A percentile compares a stretch with the other conserved stretches of the same genome.
Evolutionary conservation across 2,329 filamentous ascomycete species (phyloP).

Genomic region (Trichoderma koningiopsis): DNA sequence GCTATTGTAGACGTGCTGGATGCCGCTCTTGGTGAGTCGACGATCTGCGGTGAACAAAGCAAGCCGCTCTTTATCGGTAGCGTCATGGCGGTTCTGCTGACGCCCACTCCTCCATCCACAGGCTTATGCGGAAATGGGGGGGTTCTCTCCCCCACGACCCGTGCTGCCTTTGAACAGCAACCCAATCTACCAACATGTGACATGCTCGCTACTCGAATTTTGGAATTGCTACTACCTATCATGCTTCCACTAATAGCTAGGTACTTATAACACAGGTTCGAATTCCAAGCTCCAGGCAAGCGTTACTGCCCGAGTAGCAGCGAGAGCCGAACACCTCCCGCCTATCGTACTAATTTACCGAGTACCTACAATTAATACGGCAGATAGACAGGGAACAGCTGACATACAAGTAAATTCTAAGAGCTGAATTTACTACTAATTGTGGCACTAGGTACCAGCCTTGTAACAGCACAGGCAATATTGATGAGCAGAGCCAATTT

Average conservation of each 20-base stretch:
- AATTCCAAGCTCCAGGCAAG: neutral
- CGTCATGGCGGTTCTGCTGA: conserved; percentile 1
- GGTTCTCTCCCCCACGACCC: conserved; percentile 4
- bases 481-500: conserved; percentile 4
- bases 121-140: neutral
- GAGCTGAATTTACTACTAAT: neutral
- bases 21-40: neutral
- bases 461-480: neutral
- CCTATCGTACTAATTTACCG: neutral
- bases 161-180: neutral
- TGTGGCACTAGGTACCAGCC: neutral
- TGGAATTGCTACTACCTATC: neutral
- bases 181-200: neutral
- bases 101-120: neutral
- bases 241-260: neutral
- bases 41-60: conserved; percentile 23
- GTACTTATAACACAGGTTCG: neutral
- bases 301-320: conserved; percentile 24
- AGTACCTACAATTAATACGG: neutral
- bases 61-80: conserved; percentile 4
- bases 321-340: conserved; percentile 18
- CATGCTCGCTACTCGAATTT: neutral
- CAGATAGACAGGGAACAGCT: neutral
- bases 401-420: neutral
- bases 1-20: neutral